These are phyloP conservation scores for Hyphopichia burtonii DNA, from an alignment of 1,139 yeast genomes.

Conservation along the genomic window DNA sequence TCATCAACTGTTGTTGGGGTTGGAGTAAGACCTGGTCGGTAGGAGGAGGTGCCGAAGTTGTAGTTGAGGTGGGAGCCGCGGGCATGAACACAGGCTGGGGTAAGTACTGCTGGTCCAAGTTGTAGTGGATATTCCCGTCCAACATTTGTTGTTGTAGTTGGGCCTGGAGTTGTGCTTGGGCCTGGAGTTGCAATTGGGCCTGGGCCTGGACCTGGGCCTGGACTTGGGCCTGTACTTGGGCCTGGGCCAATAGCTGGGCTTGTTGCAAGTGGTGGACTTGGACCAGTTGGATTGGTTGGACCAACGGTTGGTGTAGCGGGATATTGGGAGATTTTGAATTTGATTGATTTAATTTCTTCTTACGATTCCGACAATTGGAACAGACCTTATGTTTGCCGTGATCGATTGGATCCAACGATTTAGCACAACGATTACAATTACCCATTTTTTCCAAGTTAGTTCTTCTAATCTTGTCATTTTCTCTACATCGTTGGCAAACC, in stretches of 20 bases:
- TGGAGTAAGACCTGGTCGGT: no score
- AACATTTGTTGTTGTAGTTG: constrained; percentile 3
- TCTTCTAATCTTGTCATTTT: constrained; percentile 57
- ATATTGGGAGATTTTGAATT: constrained; percentile 11
- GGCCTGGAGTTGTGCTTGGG: constrained; percentile 4
- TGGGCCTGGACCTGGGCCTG: constrained; percentile 7
- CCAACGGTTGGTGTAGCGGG: constrained; percentile 3
- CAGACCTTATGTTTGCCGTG: constrained; percentile 59
- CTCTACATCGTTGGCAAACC: constrained; percentile 64
- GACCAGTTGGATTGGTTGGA: no score
- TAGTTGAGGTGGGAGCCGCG: no score
- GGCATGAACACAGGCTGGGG: not conserved
- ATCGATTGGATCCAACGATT: constrained; percentile 41
- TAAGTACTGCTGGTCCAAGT: not conserved
- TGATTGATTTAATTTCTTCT: constrained; percentile 34
- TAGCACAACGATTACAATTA: constrained; percentile 62
- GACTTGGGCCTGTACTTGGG: constrained; percentile 1
- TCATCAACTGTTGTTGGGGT: constrained; percentile 3
- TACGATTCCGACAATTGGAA: constrained; percentile 48
- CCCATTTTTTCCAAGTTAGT: constrained; percentile 56
- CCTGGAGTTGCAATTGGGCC: constrained; percentile 5
- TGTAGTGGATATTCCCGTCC: not conserved
- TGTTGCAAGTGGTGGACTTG: constrained; percentile 7
- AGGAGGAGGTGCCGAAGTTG: constrained; percentile 9
- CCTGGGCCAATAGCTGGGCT: not conserved